These are phyloP conservation scores for Boletus sp. DNA, from an alignment of 768 basidiomycete species.

Conservation along the genomic window DNA sequence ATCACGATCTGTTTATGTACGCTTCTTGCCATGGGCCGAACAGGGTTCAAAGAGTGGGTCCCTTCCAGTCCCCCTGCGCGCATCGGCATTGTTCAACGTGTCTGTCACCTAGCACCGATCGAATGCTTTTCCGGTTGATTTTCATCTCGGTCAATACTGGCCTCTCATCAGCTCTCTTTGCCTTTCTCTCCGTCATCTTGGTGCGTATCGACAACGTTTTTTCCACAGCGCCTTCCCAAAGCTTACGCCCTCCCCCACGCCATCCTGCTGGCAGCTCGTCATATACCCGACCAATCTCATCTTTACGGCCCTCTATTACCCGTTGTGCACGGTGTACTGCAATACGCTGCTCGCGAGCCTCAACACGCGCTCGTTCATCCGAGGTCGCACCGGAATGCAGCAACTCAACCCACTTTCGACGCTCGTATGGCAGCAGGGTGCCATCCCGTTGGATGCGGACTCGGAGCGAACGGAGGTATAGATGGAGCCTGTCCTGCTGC, in stretches of 20 bases:
- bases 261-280: conserved; percentile 12
- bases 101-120: conserved; percentile 20
- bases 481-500: neutral
- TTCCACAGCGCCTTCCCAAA: neutral
- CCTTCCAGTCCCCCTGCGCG: neutral
- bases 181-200: conserved; percentile 19
- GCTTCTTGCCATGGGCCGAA: conserved; percentile 25
- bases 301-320: conserved; percentile 27
- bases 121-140: conserved; percentile 23
- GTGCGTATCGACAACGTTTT: conserved; percentile 12
- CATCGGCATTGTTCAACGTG: conserved; percentile 1
- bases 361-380: conserved; percentile 23
- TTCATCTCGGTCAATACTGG: conserved; percentile 27
- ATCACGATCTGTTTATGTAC: conserved; percentile 23
- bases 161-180: conserved; percentile 23
- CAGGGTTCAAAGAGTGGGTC: conserved; percentile 21
- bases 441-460: neutral
- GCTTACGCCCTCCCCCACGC: neutral
- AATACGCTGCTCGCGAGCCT: conserved; percentile 35
- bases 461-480: neutral
- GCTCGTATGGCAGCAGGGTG: conserved; percentile 8
- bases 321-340: conserved; percentile 34
- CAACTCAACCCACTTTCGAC: neutral
- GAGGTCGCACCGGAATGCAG: neutral
- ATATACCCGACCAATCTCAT: conserved; percentile 24